Conservation (phyloP, 495 filamentous ascomycete genomes). For the Apodospora peruviana region DNA sequence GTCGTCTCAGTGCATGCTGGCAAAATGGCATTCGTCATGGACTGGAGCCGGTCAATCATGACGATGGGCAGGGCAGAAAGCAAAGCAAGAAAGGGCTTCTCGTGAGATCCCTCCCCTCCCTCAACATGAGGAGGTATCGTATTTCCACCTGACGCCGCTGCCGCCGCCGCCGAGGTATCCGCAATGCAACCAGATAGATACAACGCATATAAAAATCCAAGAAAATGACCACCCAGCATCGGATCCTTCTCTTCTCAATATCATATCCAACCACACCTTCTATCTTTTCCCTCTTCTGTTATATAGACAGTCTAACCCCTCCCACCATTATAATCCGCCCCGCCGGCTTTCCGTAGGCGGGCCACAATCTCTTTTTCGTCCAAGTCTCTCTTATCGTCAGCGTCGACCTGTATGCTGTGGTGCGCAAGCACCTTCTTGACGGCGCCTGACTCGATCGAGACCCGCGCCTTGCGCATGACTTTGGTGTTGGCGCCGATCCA, state of each 20-base stretch:
- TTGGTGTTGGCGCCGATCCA: constrained; percentile 52
- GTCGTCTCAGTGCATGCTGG: too few relatives aligned
- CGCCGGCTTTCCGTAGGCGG: constrained; percentile 48
- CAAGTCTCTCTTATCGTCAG: constrained; percentile 44
- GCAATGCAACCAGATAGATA: too few relatives aligned
- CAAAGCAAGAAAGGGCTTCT: too few relatives aligned
- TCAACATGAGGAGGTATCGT: too few relatives aligned
- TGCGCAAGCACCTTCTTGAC: constrained; percentile 52
- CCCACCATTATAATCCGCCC: constrained; percentile 56
- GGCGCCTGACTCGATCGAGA: constrained; percentile 50
- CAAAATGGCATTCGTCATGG: too few relatives aligned
- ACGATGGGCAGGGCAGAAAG: too few relatives aligned
- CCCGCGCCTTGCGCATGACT: constrained; percentile 55
- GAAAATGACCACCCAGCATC: background rate
- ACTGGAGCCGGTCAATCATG: too few relatives aligned
- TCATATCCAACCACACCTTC: too few relatives aligned
- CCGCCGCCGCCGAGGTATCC: background rate
- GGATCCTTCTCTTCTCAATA: too few relatives aligned
- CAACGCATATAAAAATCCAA: background rate
- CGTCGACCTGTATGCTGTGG: constrained; percentile 49
- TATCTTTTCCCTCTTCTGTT: too few relatives aligned
- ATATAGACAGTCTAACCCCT: constrained; percentile 30
- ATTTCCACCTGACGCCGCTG: too few relatives aligned
- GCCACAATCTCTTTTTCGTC: constrained; percentile 49
- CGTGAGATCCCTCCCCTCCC: too few relatives aligned